Percentiles rank a stretch among this genome's conserved stretches.
These are phyloP conservation scores for Colletotrichum abscissum DNA, from an alignment of 2,329 filamentous ascomycete genomes.

Conservation along the genomic window DNA sequence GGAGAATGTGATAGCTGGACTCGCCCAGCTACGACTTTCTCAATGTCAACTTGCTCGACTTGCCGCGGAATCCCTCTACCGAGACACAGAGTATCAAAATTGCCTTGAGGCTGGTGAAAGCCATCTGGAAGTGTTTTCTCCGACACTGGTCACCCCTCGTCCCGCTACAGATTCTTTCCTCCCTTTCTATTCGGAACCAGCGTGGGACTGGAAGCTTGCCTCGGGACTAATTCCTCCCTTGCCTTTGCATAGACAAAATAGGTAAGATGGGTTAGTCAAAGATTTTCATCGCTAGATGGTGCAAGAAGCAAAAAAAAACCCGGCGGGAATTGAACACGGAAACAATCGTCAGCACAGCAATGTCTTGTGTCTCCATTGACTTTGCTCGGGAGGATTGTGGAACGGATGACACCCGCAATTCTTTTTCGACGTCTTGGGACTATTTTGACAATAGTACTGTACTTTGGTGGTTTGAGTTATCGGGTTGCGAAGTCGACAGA, in stretches of 20 bases:
- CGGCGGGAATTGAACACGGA: neutral
- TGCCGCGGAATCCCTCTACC: neutral
- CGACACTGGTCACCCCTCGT: neutral
- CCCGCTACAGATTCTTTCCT: neutral
- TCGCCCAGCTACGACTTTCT: neutral
- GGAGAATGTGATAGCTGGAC: too few species aligned
- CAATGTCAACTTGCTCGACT: neutral
- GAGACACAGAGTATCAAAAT: neutral
- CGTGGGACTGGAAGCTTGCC: too few species aligned
- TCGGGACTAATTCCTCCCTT: neutral
- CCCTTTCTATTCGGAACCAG: neutral
- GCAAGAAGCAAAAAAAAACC: neutral
- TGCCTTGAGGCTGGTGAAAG: too few species aligned
- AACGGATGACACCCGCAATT: neutral
- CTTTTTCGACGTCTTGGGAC: neutral
- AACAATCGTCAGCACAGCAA: neutral
- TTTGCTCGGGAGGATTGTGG: neutral
- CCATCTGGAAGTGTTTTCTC: neutral
- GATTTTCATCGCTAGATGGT: neutral
- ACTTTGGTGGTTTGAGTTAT: too few species aligned
- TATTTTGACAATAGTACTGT: too few species aligned
- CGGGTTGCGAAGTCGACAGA: too few species aligned
- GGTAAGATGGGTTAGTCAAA: neutral
- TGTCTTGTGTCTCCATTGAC: neutral
- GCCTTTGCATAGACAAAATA: neutral